These are phyloP conservation scores for Solanum raphanifolium DNA, from an alignment of 257 asterid species.

Conservation along the genomic window DNA sequence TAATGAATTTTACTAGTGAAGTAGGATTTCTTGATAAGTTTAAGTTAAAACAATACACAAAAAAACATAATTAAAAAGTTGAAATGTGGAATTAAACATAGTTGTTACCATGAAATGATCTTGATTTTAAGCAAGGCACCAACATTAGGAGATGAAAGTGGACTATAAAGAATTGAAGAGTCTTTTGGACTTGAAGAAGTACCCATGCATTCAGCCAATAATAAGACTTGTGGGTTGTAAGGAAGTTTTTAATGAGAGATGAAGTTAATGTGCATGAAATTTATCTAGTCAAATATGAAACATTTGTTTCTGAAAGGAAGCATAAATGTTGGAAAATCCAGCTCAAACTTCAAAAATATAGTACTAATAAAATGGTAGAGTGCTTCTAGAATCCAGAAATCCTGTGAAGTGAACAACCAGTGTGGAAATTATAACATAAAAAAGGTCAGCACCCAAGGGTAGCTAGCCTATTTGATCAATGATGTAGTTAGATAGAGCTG, in stretches of 20 bases:
- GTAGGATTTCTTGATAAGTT: neutral
- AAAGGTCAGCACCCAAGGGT: neutral
- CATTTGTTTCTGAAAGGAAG: slow-evolving; percentile 4
- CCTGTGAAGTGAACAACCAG: slow-evolving; percentile 1
- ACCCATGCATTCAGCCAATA: slow-evolving; percentile 5
- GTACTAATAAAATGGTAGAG: neutral
- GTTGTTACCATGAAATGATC: slow-evolving; percentile 51
- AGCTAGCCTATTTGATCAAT: neutral
- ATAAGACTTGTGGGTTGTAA: neutral
- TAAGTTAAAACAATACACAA: neutral
- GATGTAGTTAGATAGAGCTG: neutral
- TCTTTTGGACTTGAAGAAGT: slow-evolving; percentile 13
- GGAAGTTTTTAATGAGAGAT: neutral
- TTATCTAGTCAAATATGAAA: neutral
- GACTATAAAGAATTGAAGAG: slow-evolving; percentile 30
- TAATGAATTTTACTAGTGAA: neutral
- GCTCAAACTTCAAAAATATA: slow-evolving; percentile 17
- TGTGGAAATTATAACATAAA: neutral
- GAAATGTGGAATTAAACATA: neutral
- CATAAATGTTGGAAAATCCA: slow-evolving; percentile 28
- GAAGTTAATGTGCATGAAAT: neutral
- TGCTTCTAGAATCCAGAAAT: slow-evolving; percentile 17
- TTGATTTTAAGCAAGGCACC: slow-evolving; percentile 62
- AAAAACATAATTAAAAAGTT: neutral
- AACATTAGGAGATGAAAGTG: slow-evolving; percentile 52